Evolutionary conservation across 352 stramenopile genomes (phyloP).

Genomic region (Globisporangium nodosum): DNA sequence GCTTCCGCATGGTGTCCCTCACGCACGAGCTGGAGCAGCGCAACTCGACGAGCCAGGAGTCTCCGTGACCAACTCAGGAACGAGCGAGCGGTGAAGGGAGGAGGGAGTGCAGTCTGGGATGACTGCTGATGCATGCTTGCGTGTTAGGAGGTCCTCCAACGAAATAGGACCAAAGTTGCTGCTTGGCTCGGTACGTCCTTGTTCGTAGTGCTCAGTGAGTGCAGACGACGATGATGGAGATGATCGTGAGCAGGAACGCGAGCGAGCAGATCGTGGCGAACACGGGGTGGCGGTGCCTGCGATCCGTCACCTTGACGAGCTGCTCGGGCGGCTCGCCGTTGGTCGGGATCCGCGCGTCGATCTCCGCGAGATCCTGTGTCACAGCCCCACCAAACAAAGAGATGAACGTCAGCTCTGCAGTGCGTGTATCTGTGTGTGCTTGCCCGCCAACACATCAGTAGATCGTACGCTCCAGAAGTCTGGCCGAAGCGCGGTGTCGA

Average conservation of each 20-base stretch:
- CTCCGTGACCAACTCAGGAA: neutral
- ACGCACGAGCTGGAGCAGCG: constrained; percentile 36
- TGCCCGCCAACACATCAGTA: neutral
- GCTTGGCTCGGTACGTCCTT: too few species aligned
- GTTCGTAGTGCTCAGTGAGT: constrained; percentile 15
- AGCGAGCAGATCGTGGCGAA: constrained; percentile 71
- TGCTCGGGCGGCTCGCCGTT: constrained; percentile 62
- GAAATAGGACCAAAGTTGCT: constrained; percentile 4
- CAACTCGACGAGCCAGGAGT: constrained; percentile 12
- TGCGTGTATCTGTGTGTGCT: neutral
- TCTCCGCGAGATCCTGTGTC: constrained; percentile 4
- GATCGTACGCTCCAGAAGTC: constrained; percentile 46
- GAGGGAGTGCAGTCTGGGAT: neutral
- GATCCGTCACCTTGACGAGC: constrained; percentile 72
- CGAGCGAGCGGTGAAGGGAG: neutral
- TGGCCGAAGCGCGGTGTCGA: constrained; percentile 38
- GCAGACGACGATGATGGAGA: constrained; percentile 66
- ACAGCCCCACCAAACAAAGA: neutral
- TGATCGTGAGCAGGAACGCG: constrained; percentile 50
- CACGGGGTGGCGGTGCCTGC: constrained; percentile 56
- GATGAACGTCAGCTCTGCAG: too few species aligned
- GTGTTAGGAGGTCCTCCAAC: constrained; percentile 4
- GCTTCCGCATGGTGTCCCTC: constrained; percentile 43
- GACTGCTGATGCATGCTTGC: neutral
- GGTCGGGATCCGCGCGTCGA: constrained; percentile 28